phyloP scores from a whole-genome alignment of 2,329 filamentous ascomycete genomes.

The Phialocephala sp. region DNA sequence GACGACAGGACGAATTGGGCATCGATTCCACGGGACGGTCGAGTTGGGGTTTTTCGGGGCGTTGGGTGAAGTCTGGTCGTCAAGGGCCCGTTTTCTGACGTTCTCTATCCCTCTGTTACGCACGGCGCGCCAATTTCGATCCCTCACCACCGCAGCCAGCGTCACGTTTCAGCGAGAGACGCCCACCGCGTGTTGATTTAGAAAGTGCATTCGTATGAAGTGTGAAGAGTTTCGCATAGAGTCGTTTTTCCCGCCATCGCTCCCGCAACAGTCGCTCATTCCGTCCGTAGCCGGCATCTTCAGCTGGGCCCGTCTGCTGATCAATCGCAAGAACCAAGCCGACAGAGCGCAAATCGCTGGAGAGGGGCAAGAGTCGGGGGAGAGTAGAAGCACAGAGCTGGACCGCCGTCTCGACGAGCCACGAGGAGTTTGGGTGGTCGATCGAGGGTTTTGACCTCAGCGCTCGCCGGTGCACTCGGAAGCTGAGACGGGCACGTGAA shows the following conservation, averaged over 20 bases:
- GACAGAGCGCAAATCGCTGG: background rate
- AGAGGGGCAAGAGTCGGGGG: background rate
- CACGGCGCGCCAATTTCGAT: slow-evolving; percentile 23
- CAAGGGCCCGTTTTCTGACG: slow-evolving; percentile 18
- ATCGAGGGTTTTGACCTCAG: background rate
- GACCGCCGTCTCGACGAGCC: background rate
- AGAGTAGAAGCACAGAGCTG: background rate
- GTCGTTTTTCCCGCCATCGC: background rate
- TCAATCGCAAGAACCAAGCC: background rate
- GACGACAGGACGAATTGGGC: background rate
- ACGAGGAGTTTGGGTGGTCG: background rate
- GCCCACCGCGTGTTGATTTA: background rate
- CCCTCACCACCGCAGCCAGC: slow-evolving; percentile 12
- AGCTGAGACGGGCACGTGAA: background rate
- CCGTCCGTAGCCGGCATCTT: background rate
- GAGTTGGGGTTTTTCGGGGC: slow-evolving; percentile 2
- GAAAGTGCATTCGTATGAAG: slow-evolving; percentile 2
- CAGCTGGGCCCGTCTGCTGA: background rate
- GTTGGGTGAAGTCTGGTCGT: background rate
- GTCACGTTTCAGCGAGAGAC: background rate
- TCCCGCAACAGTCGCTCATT: background rate
- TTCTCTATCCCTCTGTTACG: slow-evolving; percentile 20
- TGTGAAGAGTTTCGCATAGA: slow-evolving; percentile 1
- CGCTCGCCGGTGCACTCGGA: background rate
- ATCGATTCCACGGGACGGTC: background rate